Base-by-base conservation (phyloP, 148 eudicot species). In the Arctostaphylos glauca region DNA sequence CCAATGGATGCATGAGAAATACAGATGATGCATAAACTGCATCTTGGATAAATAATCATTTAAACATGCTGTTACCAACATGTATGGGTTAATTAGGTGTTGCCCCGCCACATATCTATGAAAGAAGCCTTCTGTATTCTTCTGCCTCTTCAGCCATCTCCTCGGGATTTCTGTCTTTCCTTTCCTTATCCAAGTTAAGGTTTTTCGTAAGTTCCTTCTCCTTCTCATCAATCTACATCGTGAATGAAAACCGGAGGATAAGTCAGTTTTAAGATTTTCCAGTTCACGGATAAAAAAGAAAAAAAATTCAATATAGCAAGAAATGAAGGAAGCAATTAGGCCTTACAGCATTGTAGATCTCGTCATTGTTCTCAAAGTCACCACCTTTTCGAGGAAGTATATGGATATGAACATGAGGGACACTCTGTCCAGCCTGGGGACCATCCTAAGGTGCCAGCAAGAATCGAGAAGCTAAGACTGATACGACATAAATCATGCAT, bases 381-480 rank as follows among this genome's bases (percentile, higher is more conserved):
- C 92, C 98, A 31, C 78, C 81, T 84, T 90, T 92, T 15, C 98
- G 88, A 18, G 98, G 98, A 59, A 96, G 83, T 50, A 96, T 85
- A 84, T 96, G 98, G 80, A 96, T 88, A 80, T 96, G 98, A 80
- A 96, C 97, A 87, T 96, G 98, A 12, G 98, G 89, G 43, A 96
- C 98, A 3, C 93, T 88, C 83, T 96, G 98, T 55, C 98, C 98
- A 55, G 98, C 94, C 87, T 93, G 92, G 8, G 97, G 98, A 31
- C 98, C 98, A 84, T 94, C 98, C 98, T 96, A 82, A 43, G 56
- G 62, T 47, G 78, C 68, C 73, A 56, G 49, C 19, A 53, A 79
- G 74, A 25, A 76, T 60, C 50, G 76, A 18, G 3, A 52, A 76
- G 15, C 60, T 15, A 59, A 5, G 9, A 74, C 62, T 12, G 9